Conservation (phyloP, 2,329 filamentous ascomycete genomes). For the Leptographium radiaticola region DNA sequence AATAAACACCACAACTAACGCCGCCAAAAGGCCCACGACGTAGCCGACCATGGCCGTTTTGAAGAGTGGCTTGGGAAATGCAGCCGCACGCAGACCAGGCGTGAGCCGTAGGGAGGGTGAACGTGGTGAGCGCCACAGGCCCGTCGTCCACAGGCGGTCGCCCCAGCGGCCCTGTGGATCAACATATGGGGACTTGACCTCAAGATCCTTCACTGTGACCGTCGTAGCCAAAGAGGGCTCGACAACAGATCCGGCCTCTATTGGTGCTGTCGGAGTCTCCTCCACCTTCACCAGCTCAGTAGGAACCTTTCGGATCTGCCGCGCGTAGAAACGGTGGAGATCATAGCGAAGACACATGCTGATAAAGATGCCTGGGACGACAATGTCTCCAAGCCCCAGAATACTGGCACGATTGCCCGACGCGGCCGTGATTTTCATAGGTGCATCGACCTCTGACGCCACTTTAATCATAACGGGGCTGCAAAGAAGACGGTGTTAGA, state of each 20-base stretch:
- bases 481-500: not conserved
- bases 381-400: slow-evolving; percentile 88
- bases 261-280: slow-evolving; percentile 12
- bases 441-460: slow-evolving; percentile 78
- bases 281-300: slow-evolving; percentile 21
- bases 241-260: slow-evolving; percentile 2
- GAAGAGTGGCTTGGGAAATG: slow-evolving; percentile 80
- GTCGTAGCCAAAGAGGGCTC: not conserved
- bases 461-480: slow-evolving; percentile 77
- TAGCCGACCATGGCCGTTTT: slow-evolving; percentile 66
- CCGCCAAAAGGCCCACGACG: slow-evolving; percentile 60
- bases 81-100: slow-evolving; percentile 25
- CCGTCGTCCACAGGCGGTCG: slow-evolving; percentile 63
- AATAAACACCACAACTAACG: slow-evolving; percentile 62
- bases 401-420: slow-evolving; percentile 54
- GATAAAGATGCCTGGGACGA: slow-evolving; percentile 84
- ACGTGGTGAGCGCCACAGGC: not conserved
- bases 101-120: slow-evolving; percentile 13
- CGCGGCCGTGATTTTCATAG: slow-evolving; percentile 77
- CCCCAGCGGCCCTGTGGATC: slow-evolving; percentile 66
- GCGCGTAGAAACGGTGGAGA: slow-evolving; percentile 68
- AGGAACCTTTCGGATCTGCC: slow-evolving; percentile 40
- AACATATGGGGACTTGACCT: slow-evolving; percentile 38
- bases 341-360: slow-evolving; percentile 84
- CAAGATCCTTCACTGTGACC: slow-evolving; percentile 22